Percentiles rank a stretch among this genome's conserved stretches.
These are phyloP conservation scores for Colletotrichum graminicola DNA, from an alignment of 2,329 filamentous ascomycete genomes.

Conservation along the genomic window DNA sequence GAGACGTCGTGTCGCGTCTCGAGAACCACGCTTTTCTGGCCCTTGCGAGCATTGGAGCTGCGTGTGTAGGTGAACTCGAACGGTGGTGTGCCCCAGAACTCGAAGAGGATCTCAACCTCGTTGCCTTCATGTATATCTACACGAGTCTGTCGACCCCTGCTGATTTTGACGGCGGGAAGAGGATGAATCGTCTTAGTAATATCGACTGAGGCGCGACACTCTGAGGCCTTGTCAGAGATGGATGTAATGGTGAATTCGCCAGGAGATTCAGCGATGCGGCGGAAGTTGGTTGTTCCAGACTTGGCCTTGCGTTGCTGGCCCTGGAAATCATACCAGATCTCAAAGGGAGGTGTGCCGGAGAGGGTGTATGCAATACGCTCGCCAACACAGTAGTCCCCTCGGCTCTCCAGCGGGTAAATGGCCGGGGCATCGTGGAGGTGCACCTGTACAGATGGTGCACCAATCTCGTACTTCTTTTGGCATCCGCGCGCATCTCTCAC, in stretches of 20 bases:
- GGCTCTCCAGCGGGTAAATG: conserved; percentile 87
- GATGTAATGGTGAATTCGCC: conserved; percentile 90
- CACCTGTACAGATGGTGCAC: conserved; percentile 84
- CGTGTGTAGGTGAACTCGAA: conserved; percentile 98
- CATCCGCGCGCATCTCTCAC: conserved; percentile 91
- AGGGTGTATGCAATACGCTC: conserved; percentile 94
- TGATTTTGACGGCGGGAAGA: conserved; percentile 91
- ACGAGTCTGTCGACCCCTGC: conserved; percentile 81
- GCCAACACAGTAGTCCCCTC: conserved; percentile 92
- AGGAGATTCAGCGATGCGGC: conserved; percentile 90
- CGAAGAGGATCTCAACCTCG: conserved; percentile 91
- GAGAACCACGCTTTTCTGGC: conserved; percentile 82
- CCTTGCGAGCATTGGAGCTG: conserved; percentile 85
- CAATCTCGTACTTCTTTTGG: conserved; percentile 79
- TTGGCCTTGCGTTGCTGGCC: conserved; percentile 82
- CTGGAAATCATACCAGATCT: conserved; percentile 92
- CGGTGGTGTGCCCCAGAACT: conserved; percentile 94
- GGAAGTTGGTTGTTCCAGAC: conserved; percentile 84
- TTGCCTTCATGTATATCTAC: conserved; percentile 98
- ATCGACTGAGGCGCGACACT: conserved; percentile 84
- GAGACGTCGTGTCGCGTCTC: conserved; percentile 92
- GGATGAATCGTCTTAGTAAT: conserved; percentile 89
- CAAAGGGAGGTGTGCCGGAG: conserved; percentile 91
- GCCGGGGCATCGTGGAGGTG: conserved; percentile 93
- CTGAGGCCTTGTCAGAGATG: conserved; percentile 87